Evolutionary conservation across 768 basidiomycete species (phyloP).

Genomic region (Fistulinella prunicolor): DNA sequence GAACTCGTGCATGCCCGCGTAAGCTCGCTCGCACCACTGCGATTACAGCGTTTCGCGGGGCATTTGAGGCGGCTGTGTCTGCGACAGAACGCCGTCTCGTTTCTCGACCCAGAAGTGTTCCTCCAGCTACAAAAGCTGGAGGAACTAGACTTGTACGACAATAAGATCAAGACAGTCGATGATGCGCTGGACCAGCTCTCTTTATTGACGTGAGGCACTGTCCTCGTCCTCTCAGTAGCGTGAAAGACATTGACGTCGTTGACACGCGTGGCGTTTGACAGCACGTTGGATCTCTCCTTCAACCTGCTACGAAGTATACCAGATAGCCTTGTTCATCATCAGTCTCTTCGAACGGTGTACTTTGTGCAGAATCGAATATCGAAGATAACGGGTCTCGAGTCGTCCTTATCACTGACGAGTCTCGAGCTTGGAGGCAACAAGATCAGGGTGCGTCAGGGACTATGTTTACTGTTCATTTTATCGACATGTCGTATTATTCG

Average conservation of each 20-base stretch:
- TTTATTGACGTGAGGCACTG: slow-evolving; percentile 50
- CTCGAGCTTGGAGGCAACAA: slow-evolving; percentile 93
- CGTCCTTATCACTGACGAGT: slow-evolving; percentile 61
- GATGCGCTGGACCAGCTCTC: slow-evolving; percentile 58
- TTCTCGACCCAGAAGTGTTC: slow-evolving; percentile 72
- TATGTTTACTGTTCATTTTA: background rate
- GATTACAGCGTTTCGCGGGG: slow-evolving; percentile 66
- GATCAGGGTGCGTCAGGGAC: slow-evolving; percentile 61
- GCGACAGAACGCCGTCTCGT: slow-evolving; percentile 78
- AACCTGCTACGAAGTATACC: slow-evolving; percentile 80
- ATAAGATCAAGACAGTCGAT: slow-evolving; percentile 77
- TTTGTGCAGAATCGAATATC: slow-evolving; percentile 96
- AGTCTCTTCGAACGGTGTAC: slow-evolving; percentile 72
- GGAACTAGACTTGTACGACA: slow-evolving; percentile 95
- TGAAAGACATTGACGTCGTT: background rate
- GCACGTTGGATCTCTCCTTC: slow-evolving; percentile 90
- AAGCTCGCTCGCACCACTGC: slow-evolving; percentile 61
- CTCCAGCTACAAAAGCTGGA: slow-evolving; percentile 63
- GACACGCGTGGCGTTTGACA: slow-evolving; percentile 27
- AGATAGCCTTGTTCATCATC: slow-evolving; percentile 54
- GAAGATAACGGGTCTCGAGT: slow-evolving; percentile 65
- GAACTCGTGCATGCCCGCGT: slow-evolving; percentile 83
- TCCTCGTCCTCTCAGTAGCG: background rate
- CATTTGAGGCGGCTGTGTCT: slow-evolving; percentile 76
- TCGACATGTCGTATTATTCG: background rate